phyloP scores from a whole-genome alignment of 768 basidiomycete species.

The Tylopilus felleus region DNA sequence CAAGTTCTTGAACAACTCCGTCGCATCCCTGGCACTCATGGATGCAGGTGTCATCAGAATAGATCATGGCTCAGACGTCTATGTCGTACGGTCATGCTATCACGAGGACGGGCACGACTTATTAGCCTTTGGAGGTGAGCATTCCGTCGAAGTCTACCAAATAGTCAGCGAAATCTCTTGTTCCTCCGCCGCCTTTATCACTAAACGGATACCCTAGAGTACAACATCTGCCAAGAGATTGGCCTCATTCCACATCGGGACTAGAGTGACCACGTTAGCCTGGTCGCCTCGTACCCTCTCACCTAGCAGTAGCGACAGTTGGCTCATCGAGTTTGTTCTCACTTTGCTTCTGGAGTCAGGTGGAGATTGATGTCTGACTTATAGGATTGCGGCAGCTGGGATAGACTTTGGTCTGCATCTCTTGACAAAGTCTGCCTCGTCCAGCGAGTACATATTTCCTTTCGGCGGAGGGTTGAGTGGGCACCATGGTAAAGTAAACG shows the following conservation, averaged over 20 bases:
- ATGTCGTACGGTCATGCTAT: constrained; percentile 60
- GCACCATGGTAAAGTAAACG: constrained; percentile 75
- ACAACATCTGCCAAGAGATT: constrained; percentile 45
- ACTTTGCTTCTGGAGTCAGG: neutral
- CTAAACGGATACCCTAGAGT: constrained; percentile 31
- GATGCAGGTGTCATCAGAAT: constrained; percentile 46
- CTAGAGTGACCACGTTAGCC: constrained; percentile 67
- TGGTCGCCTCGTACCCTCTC: constrained; percentile 74
- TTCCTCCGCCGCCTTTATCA: neutral
- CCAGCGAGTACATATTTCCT: constrained; percentile 53
- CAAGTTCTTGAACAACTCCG: too few relatives aligned
- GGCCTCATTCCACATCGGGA: constrained; percentile 73
- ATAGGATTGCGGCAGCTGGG: constrained; percentile 64
- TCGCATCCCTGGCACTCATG: constrained; percentile 41
- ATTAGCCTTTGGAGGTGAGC: constrained; percentile 69
- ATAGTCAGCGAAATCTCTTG: constrained; percentile 44
- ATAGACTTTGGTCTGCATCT: constrained; percentile 69
- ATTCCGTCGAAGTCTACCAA: constrained; percentile 66
- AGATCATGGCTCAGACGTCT: constrained; percentile 57
- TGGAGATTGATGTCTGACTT: constrained; percentile 6
- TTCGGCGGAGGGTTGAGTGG: constrained; percentile 82
- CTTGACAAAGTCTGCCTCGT: constrained; percentile 52
- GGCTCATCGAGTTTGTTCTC: constrained; percentile 66
- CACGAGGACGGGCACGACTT: constrained; percentile 63
- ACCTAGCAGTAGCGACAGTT: constrained; percentile 58